Evolutionary conservation across 2,329 filamentous ascomycete species (phyloP), one percentile per base, ranked within the genome.

Genomic region (Bipolaris cookei): DNA sequence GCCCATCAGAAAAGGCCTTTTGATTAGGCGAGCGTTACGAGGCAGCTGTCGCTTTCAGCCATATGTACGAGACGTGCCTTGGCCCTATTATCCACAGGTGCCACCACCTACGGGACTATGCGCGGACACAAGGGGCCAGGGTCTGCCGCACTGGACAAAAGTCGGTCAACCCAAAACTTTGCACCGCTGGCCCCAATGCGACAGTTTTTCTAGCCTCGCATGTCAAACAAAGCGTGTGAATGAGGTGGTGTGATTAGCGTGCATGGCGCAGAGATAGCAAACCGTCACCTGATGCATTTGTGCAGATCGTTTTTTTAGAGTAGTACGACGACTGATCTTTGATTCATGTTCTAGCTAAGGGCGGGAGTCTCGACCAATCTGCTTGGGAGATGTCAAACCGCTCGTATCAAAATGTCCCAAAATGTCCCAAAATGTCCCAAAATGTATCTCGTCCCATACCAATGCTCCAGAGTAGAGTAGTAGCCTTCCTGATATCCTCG

Each of bases 321-420:
- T 54, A 54, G 47, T 30, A 62, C 68, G 58, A 68, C 64, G 42
- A 57, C 62, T 42, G 11, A 42, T 23, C 14, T 42, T 51, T 51
- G 37, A 56, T 63, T 64, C 58, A 58, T 63, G 64, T 54, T 60
- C 62, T 67, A 68, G 51, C 67, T 66, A 69, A 54, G 56, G 20
- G 60, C 58, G 64, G 63, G 64, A 62, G 64, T 68, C 67, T 69
- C 67, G 39, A 69, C 67, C 67, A 62, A 51, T 49, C 47, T 43
- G 47, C 53, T 52, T 30, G 67, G 67, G 67, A 69, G 67, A 68
- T 34, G 56, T 68, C 64, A 54, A 56, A 67, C 65, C 66, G 61
- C 56, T 30, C 11, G 25, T 35, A 51, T 55, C 58, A 54, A 59
- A 59, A 37, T 48, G 51, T 32, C 47, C 51, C 51, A 32, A 49